Percentiles rank a stretch among this genome's conserved stretches.
Evolutionary conservation across 768 basidiomycete genomes (phyloP).

Genomic region (Mycena haematopus): DNA sequence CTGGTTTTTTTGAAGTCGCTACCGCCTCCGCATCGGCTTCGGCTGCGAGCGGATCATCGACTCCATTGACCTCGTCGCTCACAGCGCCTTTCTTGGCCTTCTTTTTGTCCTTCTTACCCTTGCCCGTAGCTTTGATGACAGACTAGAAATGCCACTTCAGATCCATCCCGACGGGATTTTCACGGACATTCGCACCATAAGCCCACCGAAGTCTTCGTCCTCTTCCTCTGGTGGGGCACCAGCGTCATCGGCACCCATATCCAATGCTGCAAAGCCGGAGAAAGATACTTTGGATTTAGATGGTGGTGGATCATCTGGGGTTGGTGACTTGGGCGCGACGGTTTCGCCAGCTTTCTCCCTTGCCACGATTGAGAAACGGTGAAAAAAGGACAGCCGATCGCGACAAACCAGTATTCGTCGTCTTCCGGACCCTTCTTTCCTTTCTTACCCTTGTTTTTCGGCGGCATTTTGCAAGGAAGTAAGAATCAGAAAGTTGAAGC

Average conservation of each 20-base stretch:
- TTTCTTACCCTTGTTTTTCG: slow-evolving; percentile 85
- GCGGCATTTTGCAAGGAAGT: slow-evolving; percentile 47
- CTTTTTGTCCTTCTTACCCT: slow-evolving; percentile 63
- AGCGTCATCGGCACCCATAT: slow-evolving; percentile 44
- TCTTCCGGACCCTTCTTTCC: slow-evolving; percentile 76
- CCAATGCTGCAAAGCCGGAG: slow-evolving; percentile 59
- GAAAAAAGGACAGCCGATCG: slow-evolving; percentile 16
- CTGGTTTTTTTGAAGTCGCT: slow-evolving; percentile 27
- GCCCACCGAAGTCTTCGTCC: slow-evolving; percentile 73
- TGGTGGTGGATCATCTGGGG: slow-evolving; percentile 47
- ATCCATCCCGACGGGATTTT: slow-evolving; percentile 18
- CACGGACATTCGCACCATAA: slow-evolving; percentile 62
- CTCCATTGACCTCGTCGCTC: slow-evolving; percentile 38
- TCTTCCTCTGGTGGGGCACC: slow-evolving; percentile 48
- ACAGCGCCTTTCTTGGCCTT: slow-evolving; percentile 45
- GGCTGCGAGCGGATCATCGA: slow-evolving; percentile 33
- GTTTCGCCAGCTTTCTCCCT: slow-evolving; percentile 71
- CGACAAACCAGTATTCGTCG: slow-evolving; percentile 78
- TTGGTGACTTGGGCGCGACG: slow-evolving; percentile 50
- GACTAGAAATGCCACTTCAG: slow-evolving; percentile 50
- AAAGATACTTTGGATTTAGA: slow-evolving; percentile 45
- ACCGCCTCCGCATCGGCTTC: slow-evolving; percentile 39
- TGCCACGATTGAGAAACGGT: slow-evolving; percentile 27
- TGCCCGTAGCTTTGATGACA: slow-evolving; percentile 60
- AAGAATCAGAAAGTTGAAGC: slow-evolving; percentile 11